Base-by-base conservation (phyloP, 257 asterid genomes). In the Lycium ferocissimum region DNA sequence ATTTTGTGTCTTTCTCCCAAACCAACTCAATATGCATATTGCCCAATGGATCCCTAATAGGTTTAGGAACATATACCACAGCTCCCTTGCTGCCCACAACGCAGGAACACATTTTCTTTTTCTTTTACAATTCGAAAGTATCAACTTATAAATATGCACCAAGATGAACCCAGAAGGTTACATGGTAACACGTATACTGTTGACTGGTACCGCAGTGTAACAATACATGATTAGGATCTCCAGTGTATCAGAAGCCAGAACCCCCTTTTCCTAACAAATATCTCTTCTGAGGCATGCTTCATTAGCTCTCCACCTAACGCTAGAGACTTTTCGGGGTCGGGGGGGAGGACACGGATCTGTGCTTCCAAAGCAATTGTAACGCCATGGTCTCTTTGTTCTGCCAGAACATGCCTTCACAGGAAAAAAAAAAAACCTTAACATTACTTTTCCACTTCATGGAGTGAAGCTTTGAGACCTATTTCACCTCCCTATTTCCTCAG, bases 231-330 rank as follows among this genome's bases (percentile, higher is more conserved):
- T 67, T 67, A 37, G 7, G 12, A 35, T 67, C 49, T 67, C 22
- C 22, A 3, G 3, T 3, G 13, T 14, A 35, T 22, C 13, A 37
- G 43, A 66, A 66, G 73, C 73, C 20, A 35, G 47, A 69, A 17
- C 12, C 26, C 75, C 47, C 9, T 6, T 40, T 67, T 35, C 75
- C 75, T 67, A 12, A 67, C 9, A 67, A 67, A 33, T 33, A 66
- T 66, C 47, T 66, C 5, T 67, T 67, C 7, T 45, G 45, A 69
- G 14, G 78, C 78, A 69, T 38, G 47, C 78, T 69, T 69, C 73
- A 66, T 66, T 37, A 69, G 26, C 78, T 69, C 49, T 67, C 75
- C 75, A 35, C 12, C 75, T 5, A 67, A 67, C 6, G 20, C 4
- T 33, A 15, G 47, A 67, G 75, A 67, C 49, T 67, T 40, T 40